These are phyloP conservation scores for Geoglossum cookeanum DNA, from an alignment of 2,329 filamentous ascomycete genomes.

Conservation along the genomic window DNA sequence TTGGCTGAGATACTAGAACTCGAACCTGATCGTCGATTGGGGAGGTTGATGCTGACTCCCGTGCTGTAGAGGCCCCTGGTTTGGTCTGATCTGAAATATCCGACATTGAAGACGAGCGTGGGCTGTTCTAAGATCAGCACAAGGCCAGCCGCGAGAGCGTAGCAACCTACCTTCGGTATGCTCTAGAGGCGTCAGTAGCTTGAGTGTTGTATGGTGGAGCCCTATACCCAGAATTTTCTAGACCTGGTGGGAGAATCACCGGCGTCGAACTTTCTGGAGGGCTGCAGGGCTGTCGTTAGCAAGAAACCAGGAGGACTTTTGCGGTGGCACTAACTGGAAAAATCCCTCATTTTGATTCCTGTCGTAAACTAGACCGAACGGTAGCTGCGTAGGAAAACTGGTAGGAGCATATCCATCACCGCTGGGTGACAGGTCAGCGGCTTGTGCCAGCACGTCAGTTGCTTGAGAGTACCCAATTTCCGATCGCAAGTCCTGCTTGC, in stretches of 20 bases:
- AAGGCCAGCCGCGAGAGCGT: background rate
- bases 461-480: background rate
- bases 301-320: background rate
- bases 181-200: background rate
- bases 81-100: background rate
- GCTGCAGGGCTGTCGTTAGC: background rate
- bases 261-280: background rate
- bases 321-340: background rate
- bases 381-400: background rate
- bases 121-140: background rate
- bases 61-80: background rate
- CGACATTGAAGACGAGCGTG: background rate
- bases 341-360: background rate
- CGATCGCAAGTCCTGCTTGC: background rate
- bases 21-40: constrained; percentile 35
- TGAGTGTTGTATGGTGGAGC: background rate
- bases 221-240: background rate
- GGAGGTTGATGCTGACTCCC: constrained; percentile 5
- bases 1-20: constrained; percentile 61
- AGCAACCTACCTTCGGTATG: background rate
- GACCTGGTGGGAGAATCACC: background rate
- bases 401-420: background rate
- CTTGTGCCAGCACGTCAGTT: background rate
- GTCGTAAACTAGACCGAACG: background rate
- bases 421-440: background rate